These are phyloP conservation scores for Conoideocrella luteorostrata DNA, from an alignment of 2,329 filamentous ascomycete species.

Conservation along the genomic window DNA sequence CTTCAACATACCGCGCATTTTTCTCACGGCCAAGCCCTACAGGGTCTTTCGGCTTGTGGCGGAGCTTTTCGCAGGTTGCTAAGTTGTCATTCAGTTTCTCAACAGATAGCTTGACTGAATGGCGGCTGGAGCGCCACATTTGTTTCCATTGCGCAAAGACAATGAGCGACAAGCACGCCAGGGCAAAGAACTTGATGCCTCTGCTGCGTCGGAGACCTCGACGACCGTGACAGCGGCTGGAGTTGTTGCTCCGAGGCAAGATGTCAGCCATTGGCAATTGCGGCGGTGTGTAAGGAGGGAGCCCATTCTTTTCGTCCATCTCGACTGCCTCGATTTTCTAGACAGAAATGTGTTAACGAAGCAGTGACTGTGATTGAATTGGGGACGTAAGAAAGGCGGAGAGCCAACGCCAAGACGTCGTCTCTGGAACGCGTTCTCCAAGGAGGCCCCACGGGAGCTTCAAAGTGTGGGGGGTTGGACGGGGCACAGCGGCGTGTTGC, in stretches of 20 bases:
- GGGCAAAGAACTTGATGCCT: slow-evolving; percentile 33
- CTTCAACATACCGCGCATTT: slow-evolving; percentile 55
- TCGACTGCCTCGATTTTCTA: neutral
- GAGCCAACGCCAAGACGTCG: no score
- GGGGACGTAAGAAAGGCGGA: no score
- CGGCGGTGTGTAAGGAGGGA: slow-evolving; percentile 38
- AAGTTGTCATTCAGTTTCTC: slow-evolving; percentile 48
- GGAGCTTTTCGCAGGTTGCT: slow-evolving; percentile 48
- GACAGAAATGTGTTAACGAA: no score
- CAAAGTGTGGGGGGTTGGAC: no score
- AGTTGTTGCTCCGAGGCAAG: neutral
- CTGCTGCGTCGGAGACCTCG: slow-evolving; percentile 36
- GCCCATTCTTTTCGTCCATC: slow-evolving; percentile 35
- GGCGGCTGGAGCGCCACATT: slow-evolving; percentile 22
- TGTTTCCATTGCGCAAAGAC: slow-evolving; percentile 44
- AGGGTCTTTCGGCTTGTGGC: slow-evolving; percentile 47
- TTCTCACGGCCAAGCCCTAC: slow-evolving; percentile 48
- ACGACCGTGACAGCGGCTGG: slow-evolving; percentile 15
- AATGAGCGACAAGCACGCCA: slow-evolving; percentile 45
- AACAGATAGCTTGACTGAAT: slow-evolving; percentile 37
- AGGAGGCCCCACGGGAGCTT: no score
- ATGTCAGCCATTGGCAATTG: slow-evolving; percentile 13
- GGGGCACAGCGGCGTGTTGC: no score
- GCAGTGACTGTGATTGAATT: no score
- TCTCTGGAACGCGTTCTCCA: no score